phyloP scores from a whole-genome alignment of 306 rosid genomes.

The Trifolium fragiferum region DNA sequence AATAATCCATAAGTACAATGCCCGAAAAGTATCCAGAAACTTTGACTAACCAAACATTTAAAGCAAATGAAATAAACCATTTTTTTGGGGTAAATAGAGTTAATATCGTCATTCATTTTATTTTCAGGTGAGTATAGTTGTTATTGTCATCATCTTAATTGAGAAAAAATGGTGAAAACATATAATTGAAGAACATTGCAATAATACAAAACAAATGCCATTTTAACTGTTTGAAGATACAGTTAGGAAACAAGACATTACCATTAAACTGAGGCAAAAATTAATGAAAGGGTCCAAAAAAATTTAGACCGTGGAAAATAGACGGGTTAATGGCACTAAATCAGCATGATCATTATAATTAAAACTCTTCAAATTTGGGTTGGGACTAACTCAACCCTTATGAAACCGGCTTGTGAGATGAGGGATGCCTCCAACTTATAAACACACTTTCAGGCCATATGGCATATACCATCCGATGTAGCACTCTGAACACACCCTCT shows the following conservation, averaged over 20 bases:
- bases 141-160: slow-evolving; percentile 30
- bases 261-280: slow-evolving; percentile 20
- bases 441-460: neutral
- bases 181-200: slow-evolving; percentile 8
- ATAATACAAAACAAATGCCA: slow-evolving; percentile 6
- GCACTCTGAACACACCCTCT: neutral
- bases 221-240: slow-evolving; percentile 32
- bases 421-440: neutral
- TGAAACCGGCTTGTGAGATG: neutral
- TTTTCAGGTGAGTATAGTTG: slow-evolving; percentile 24
- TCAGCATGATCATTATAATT: neutral
- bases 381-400: neutral
- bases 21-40: slow-evolving; percentile 35
- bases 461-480: neutral
- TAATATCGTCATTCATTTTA: slow-evolving; percentile 6
- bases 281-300: slow-evolving; percentile 7
- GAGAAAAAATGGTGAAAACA: slow-evolving; percentile 26
- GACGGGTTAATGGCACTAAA: neutral
- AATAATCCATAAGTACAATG: slow-evolving; percentile 28
- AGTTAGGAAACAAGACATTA: slow-evolving; percentile 4
- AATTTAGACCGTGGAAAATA: slow-evolving; percentile 10
- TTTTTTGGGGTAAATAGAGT: slow-evolving; percentile 6
- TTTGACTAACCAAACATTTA: slow-evolving; percentile 33
- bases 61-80: slow-evolving; percentile 21
- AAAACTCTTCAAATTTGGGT: neutral